Base-by-base conservation (phyloP, 75 land plant species). In the Selaginella moellendorffii region DNA sequence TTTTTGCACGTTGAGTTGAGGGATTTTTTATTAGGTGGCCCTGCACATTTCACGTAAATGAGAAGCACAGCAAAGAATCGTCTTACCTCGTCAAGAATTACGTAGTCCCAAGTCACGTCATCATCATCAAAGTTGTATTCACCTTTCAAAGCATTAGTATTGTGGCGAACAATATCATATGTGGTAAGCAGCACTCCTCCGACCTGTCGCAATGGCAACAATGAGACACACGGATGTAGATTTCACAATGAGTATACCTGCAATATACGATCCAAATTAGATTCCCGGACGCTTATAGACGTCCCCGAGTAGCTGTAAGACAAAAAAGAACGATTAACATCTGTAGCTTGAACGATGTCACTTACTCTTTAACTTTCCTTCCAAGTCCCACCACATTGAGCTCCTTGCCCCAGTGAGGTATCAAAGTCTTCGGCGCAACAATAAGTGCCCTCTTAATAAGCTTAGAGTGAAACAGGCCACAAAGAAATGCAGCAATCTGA, bases 21-120 rank as follows among this genome's bases (percentile, higher is more conserved):
- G 98, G 98, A 66, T 93, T 93, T 63, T 93, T 93, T 46, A 93
- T 86, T 27, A 89, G 81, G 69, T 93, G 98, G 1, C 98, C 98
- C 97, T 91, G 65, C 54, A 63, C 24, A 23, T 36, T 5, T 36
- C 5, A 36, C n/a, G n/a, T n/a, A 36, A 36, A 36, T 36, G 46
- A 36, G 46, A 5, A 36, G 14, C 46, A 36, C 5, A 5, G 5
- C 5, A 36, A 36, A 5, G 10, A 36, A 14, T 14, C 10, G 14
- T 36, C 5, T 36, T 28, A 74, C 97, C 91, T 95, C 99, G 78
- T 95, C 99, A 56, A 95, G 81, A 24, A 95, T 81, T 62, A 87
- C 72, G 69, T 95, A 95, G 65, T 95, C 88, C 99, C 99, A 95
- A 28, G 71, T 74, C 24, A 61, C 25, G 2, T 42, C 72, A 46